Evolutionary conservation across 2,329 filamentous ascomycete species (phyloP), one percentile per base, ranked within the genome.

Genomic region (Basipetospora chlamydospora): DNA sequence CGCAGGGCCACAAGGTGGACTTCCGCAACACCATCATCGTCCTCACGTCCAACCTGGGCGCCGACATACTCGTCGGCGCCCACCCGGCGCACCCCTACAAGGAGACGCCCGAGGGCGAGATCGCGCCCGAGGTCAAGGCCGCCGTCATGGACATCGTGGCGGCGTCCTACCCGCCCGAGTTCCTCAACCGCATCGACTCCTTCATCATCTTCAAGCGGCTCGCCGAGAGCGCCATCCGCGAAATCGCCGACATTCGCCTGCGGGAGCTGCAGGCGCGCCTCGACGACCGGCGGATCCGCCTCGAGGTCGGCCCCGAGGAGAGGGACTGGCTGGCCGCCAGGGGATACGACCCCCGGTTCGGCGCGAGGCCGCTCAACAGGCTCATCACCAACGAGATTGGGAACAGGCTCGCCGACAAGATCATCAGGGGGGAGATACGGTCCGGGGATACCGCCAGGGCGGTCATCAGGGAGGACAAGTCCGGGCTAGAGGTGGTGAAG

Each of bases 11-110:
- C 63, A 94, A 90, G 57, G 80, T 98, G 41, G 90, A 96, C 54
- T 96, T 96, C 66, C 73, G 82, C 42, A 96, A 95, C 58, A 95
- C 88, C 6, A 81, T 96, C 49, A 95, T 96, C 46, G 88, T 96
- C 3, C 70, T 98, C 39, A 96, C 90, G 0, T 94, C 86, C 26
- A 98, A 98, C 54, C 71, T 98, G 2, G 90, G 90, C 26, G 87
- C 90, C 11, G 76, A 94, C 39, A 88, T 93, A 34, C 77, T 98
- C 9, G 81, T 95, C 13, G 81, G 79, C 25, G 74, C 76, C 32
- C 70, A 88, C 48, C 67, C 70, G 2, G 52, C 73, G 6, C 70
- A 80, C 46, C 68, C 73, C 1, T 74, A 78, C 58, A 70, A 69
- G 39, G 70, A 79, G 43, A 70, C 67, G 3, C 51, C 64, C 1